Evolutionary conservation across 371 early-diverging fungal species (phyloP).

Genomic region (Fennellomyces sp.): DNA sequence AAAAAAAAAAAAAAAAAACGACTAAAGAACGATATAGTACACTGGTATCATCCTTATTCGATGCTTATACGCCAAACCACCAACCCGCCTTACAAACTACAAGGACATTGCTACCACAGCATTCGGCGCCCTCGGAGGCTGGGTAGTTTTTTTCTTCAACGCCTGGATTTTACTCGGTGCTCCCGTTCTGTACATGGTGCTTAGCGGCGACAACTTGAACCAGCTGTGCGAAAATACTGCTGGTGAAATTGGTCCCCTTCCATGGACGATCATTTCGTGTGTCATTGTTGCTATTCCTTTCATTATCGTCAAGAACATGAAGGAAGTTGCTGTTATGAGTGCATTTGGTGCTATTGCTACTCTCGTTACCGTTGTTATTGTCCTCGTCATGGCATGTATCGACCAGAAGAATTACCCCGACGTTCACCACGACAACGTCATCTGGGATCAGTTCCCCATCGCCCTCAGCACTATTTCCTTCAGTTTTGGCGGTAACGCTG

Average conservation of each 20-base stretch:
- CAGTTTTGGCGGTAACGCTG: constrained; percentile 81
- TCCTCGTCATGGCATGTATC: constrained; percentile 45
- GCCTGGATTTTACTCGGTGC: constrained; percentile 59
- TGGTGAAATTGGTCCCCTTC: constrained; percentile 31
- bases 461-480: constrained; percentile 73
- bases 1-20: background rate
- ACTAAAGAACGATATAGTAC: constrained; percentile 14
- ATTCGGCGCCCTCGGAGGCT: constrained; percentile 42
- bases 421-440: constrained; percentile 44
- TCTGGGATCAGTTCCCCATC: constrained; percentile 58
- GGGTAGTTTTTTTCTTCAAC: constrained; percentile 58
- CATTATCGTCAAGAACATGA: constrained; percentile 59
- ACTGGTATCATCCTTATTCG: constrained; percentile 43
- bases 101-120: constrained; percentile 37
- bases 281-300: constrained; percentile 53
- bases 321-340: constrained; percentile 64
- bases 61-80: constrained; percentile 41
- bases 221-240: constrained; percentile 37
- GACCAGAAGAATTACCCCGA: constrained; percentile 22
- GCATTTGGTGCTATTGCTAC: constrained; percentile 64
- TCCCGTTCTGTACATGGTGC: constrained; percentile 59
- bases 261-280: constrained; percentile 73
- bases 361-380: constrained; percentile 63
- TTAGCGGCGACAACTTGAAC: constrained; percentile 53
- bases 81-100: constrained; percentile 44